Base-by-base conservation (phyloP, 2,329 filamentous ascomycete species). In the Monilinia fructicola region DNA sequence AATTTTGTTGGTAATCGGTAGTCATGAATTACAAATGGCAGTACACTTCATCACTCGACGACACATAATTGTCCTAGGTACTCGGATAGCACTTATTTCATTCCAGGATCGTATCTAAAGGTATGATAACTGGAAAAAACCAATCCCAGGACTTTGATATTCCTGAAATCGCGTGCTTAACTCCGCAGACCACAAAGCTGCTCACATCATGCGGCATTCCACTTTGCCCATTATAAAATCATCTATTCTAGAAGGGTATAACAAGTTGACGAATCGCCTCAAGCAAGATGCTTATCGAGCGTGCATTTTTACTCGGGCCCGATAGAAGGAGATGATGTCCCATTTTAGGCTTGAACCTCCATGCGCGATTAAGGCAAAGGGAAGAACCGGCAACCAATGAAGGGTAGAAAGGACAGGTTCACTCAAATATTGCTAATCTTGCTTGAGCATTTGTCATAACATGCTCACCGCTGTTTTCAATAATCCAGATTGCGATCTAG, bases 381-480 rank as follows among this genome's bases (percentile, higher is more conserved):
- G 54, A 26, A 2, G n/a, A 1, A 21, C 9, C 5, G 10, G 10
- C 14, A 46, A 31, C 18, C n/a, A 50, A 50, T 26, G 10, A 38
- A 50, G 7, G 16, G 21, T 12, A 18, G 38, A 60, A 21, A 9
- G 26, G 18, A 40, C 14, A 50, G 1, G 18, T 35, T 14, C 2
- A 40, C 12, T 38, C 2, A 1, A 7, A 18, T 2, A 16, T n/a
- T 3, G 1, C 28, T 2, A 18, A 12, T 48, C 1, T 0, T 31
- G n/a, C 5, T n/a, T 16, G 28, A n/a, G 18, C 2, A 31, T 14
- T 1, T 4, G 23, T 31, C 40, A 28, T n/a, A 10, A 35, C 6
- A n/a, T 26, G 12, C 23, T 26, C 14, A 26, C 28, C 28, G n/a
- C 58, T 2, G 7, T 58, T 44, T 23, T 28, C 16, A 18, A 44